Conservation (phyloP, 2,329 filamentous ascomycete species). For the Paecilomyces niveus region DNA sequence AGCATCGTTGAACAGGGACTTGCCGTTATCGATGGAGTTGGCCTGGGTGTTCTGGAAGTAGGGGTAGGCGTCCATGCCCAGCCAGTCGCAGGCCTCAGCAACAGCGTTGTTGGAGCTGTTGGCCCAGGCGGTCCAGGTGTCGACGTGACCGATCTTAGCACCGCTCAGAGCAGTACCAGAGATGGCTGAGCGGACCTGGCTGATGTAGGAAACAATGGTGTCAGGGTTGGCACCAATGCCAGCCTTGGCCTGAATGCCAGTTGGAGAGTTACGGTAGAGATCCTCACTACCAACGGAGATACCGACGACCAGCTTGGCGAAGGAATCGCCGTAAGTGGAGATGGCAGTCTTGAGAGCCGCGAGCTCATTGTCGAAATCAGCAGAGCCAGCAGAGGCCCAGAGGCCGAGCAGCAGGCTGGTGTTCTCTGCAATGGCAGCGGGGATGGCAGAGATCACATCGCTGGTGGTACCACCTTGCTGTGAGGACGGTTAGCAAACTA, state of each 20-base stretch:
- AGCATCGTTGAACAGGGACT: conserved; percentile 61
- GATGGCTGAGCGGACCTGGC: conserved; percentile 58
- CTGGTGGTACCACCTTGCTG: conserved; percentile 49
- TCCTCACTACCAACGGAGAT: conserved; percentile 86
- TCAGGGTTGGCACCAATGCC: conserved; percentile 57
- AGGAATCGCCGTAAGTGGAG: conserved; percentile 56
- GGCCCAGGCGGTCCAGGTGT: conserved; percentile 77
- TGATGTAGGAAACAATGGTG: conserved; percentile 62
- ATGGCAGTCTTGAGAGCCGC: conserved; percentile 64
- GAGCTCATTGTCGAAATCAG: conserved; percentile 67
- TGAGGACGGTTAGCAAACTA: neutral
- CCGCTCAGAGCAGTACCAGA: conserved; percentile 49
- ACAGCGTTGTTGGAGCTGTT: conserved; percentile 66
- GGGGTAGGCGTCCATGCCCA: conserved; percentile 78
- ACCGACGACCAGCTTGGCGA: conserved; percentile 57
- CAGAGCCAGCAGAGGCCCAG: conserved; percentile 69
- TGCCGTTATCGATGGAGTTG: conserved; percentile 60
- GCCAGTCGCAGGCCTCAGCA: conserved; percentile 64
- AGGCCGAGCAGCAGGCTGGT: conserved; percentile 75
- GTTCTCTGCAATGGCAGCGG: conserved; percentile 72
- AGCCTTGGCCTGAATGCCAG: conserved; percentile 56
- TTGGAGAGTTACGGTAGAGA: conserved; percentile 70
- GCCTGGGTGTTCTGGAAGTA: conserved; percentile 68
- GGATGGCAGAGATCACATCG: conserved; percentile 64
- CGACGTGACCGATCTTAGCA: conserved; percentile 70